Base-by-base conservation (phyloP, 108 stramenopile genomes). In the Pseudonitzschia multiseries region DNA sequence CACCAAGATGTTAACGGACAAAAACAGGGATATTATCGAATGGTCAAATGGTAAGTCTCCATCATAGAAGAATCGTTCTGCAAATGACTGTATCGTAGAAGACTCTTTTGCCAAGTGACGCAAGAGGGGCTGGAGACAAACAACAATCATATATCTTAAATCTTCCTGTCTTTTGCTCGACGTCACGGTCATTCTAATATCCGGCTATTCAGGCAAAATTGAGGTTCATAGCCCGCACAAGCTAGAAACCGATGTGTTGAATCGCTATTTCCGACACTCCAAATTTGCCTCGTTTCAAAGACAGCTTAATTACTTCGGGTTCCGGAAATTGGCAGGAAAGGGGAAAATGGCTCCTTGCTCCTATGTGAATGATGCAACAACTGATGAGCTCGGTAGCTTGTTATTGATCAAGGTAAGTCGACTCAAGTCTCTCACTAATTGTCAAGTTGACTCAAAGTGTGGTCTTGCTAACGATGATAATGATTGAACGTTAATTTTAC, bases 311-410 rank as follows among this genome's bases (percentile, higher is more conserved):
- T 95, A 95, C 73, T 95, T 95, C 72, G 94, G 94, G 27, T 95
- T 95, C 73, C 81, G 94, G 2, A 93, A 95, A 67, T 80, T 93
- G n/a, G 92, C 92, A 6, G 94, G 94, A 20, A 95, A 95, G 76
- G 94, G 94, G 28, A 95, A 95, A 78, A 95, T 95, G 94, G 86
- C 86, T 13, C 92, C 94, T 10, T 95, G 94, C 46, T 93, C 92
- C 1, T 95, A 95, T 69, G 90, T 95, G 73, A 95, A 95, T 65
- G 90, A 92, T 51, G 80, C 81, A 44, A 80, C 89, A 53, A 85
- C 83, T 14, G 71, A 77, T 29, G 94, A 95, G 60, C 75, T 95
- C 24, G 77, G 86, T 10, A 86, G 87, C 57, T 80, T 95, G 36
- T 74, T 95, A 10, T 78, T 78, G 53, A 93, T 95, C 70, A 95